phyloP scores from a whole-genome alignment of 306 rosid species.

The Sphenostylis stenocarpa region DNA sequence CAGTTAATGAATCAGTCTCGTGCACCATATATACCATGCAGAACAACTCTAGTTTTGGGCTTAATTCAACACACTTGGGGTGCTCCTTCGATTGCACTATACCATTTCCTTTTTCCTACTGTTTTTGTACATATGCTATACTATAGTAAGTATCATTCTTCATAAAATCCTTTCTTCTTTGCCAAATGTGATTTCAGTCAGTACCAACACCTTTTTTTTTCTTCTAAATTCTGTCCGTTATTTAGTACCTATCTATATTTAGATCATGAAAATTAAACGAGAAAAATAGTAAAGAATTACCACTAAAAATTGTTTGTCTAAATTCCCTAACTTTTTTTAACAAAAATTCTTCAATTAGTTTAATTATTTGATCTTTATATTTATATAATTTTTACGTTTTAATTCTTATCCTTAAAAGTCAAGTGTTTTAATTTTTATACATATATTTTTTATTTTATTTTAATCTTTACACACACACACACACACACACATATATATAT shows the following conservation, averaged over 20 bases:
- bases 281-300: background rate
- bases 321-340: background rate
- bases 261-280: background rate
- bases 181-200: conserved; percentile 4
- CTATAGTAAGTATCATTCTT: background rate
- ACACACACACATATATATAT: too few species aligned
- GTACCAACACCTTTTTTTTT: background rate
- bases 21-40: conserved; percentile 26
- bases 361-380: too few species aligned
- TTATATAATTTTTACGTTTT: too few species aligned
- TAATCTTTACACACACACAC: too few species aligned
- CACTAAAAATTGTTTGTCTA: background rate
- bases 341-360: background rate
- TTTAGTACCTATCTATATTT: background rate
- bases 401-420: too few species aligned
- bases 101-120: background rate
- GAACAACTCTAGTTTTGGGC: conserved; percentile 4
- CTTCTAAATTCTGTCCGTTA: background rate
- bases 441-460: too few species aligned
- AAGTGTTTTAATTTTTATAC: too few species aligned
- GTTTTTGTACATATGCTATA: background rate
- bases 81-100: conserved; percentile 6
- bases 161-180: conserved; percentile 2
- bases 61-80: background rate
- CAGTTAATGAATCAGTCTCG: conserved; percentile 10